Evolutionary conservation across 257 asterid species (phyloP).

Genomic region (Jacaranda copaia): DNA sequence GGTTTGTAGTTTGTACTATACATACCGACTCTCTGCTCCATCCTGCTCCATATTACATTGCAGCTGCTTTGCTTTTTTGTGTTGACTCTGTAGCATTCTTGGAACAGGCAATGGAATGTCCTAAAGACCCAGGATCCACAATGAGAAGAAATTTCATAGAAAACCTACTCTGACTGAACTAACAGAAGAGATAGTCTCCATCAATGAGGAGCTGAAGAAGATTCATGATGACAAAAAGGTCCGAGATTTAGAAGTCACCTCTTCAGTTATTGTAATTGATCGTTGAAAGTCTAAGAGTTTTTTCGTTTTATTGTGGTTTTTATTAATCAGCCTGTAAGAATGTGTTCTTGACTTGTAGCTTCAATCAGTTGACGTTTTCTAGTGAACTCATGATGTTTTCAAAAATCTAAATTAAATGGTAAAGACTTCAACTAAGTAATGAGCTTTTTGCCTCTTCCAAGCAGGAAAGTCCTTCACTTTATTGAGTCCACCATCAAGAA

Average conservation of each 20-base stretch:
- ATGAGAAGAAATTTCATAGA: background rate
- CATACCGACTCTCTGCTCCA: too few species aligned
- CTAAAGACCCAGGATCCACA: background rate
- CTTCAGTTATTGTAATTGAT: background rate
- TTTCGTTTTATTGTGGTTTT: background rate
- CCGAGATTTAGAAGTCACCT: background rate
- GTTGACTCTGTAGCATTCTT: background rate
- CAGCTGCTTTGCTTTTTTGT: background rate
- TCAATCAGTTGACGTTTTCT: background rate
- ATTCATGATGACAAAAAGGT: background rate
- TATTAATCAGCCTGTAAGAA: background rate
- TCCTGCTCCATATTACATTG: too few species aligned
- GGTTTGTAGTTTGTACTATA: background rate
- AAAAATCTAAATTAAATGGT: background rate
- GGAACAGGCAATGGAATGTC: background rate
- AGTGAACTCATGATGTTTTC: background rate
- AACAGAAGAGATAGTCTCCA: background rate
- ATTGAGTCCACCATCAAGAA: background rate
- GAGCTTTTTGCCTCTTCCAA: background rate
- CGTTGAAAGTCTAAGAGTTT: background rate
- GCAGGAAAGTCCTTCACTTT: background rate
- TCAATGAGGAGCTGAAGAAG: constrained; percentile 6
- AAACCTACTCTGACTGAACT: background rate
- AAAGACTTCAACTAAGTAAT: too few species aligned
- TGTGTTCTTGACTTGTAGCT: background rate